Base-by-base conservation (phyloP, 805 yeast genomes). In the Vanderwaltozyma polyspora region DNA sequence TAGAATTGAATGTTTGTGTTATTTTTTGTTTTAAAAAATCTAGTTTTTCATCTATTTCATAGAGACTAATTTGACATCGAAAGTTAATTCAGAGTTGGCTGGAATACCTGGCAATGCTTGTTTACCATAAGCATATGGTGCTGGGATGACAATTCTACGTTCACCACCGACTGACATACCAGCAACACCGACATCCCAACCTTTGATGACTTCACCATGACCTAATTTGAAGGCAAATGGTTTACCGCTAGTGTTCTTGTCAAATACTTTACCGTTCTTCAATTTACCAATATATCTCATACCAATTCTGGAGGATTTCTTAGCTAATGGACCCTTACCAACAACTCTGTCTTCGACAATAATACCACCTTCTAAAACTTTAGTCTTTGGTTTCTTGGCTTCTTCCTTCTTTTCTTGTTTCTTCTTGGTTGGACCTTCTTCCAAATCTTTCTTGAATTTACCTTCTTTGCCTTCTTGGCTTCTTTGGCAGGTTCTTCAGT, bases 111-210 rank as follows among this genome's bases (percentile, higher is more conserved):
- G 98, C 45, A 91, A 72, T 45, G 82, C 75, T 67, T 82, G 79
- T 54, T 80, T 80, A 46, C 99, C 99, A 66, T 91, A 91, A 38
- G 95, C 99, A 77, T 83, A 82, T 54, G 87, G 75, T 35, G 98
- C 79, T 51, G 99, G 98, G 48, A 91, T 85, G 41, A 85, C 74
- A 48, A 91, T 85, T 69, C 97, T 79, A 74, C 98, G 87, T 73
- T 91, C 98, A 58, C 97, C 97, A 55, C 95, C 95, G 57, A 84
- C 94, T 38, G 94, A 77, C 96, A 91, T 87, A 60, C 97, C 97
- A 39, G 89, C 86, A 52, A 91, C 91, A 72, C 99, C 99, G 55
- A 89, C 73, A 60, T 91, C 99, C 84, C 95, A 91, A 46, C 97
- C 98, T 64, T 84, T 84, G 70, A 91, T 91, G 49, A 94, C 96